Evolutionary conservation across 1,139 yeast genomes (phyloP), one percentile per base, ranked within the genome.

Genomic region (Wickerhamiella pararugosa): DNA sequence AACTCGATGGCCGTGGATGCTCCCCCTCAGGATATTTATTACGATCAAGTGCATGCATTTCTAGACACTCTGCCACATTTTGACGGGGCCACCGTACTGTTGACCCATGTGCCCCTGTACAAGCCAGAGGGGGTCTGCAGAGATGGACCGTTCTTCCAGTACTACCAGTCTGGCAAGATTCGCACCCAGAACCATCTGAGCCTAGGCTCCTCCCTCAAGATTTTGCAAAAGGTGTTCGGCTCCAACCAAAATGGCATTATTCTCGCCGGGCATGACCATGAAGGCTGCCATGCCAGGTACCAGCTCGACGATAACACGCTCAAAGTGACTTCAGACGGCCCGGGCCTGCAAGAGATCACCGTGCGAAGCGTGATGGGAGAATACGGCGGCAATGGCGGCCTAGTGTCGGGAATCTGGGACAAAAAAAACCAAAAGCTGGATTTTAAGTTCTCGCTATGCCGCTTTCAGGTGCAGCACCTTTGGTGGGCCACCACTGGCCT

Each of bases 331-430:
- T 15, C 59, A 63, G 49, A 48, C 10, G 32, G 40, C 35, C 26
- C 61, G 25, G 63, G 69, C 25, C 64, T 87, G 8, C 67, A 78
- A 42, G 98, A 90, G 59, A 65, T 82, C 41, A 92, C 94, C 0
- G 96, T 90, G 8, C 67, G 86, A 45, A 75, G 95, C 31, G 81
- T 87, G 78, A 90, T 90, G 98, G 98, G 97, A 8, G 95, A 87
- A 57, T 90, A 68, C 54, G 81, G 79, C 43, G 98, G 98, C 2
- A 83, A 81, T 54, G 73, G 90, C 1, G 98, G 96, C 0, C 62
- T 90, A 15, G 63, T 90, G 49, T 76, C 86, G 0, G 96, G 94
- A 2, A 71, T 66, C 43, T 79, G 71, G 56, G 60, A 70, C 36
- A 47, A 58, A 7, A 48, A 48, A 1, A 49, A 59, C 1, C 51